Conservation (phyloP, 495 filamentous ascomycete genomes). For the Lepraria neglecta region DNA sequence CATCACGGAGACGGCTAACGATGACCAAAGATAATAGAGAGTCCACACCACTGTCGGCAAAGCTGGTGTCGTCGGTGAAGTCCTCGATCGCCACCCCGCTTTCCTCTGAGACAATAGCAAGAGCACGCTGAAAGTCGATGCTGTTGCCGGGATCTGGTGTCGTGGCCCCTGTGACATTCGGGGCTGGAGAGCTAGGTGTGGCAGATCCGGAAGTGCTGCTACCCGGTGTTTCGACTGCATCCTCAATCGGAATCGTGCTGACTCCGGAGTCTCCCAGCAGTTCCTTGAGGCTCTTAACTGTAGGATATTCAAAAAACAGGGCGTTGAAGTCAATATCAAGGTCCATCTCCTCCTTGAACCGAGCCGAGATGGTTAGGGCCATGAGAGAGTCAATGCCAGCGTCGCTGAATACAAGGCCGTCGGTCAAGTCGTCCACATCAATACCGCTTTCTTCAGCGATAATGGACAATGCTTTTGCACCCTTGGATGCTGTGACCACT, state of each 20-base stretch:
- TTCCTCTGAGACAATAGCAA: conserved; percentile 43
- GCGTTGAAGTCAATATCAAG: conserved; percentile 32
- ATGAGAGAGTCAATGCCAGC: conserved; percentile 58
- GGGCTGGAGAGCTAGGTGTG: neutral
- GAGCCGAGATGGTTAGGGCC: conserved; percentile 47
- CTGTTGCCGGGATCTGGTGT: conserved; percentile 29
- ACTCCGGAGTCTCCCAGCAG: neutral
- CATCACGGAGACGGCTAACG: conserved; percentile 36
- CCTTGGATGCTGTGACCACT: conserved; percentile 9
- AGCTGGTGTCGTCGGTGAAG: conserved; percentile 33
- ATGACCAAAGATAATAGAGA: conserved; percentile 45
- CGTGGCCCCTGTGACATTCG: neutral
- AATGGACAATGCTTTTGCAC: conserved; percentile 40
- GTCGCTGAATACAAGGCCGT: conserved; percentile 49
- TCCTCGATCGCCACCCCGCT: conserved; percentile 39
- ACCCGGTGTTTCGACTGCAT: neutral
- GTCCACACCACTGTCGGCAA: conserved; percentile 47
- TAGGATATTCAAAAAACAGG: conserved; percentile 17
- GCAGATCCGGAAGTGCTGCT: conserved; percentile 7
- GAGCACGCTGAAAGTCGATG: conserved; percentile 37
- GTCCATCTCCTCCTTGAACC: conserved; percentile 53
- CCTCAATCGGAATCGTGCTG: neutral
- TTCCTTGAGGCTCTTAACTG: conserved; percentile 15
- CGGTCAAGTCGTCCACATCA: conserved; percentile 28
- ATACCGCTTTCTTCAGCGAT: conserved; percentile 25